Base-by-base conservation (phyloP, 2,329 filamentous ascomycete species). In the Cladosporium sp. region DNA sequence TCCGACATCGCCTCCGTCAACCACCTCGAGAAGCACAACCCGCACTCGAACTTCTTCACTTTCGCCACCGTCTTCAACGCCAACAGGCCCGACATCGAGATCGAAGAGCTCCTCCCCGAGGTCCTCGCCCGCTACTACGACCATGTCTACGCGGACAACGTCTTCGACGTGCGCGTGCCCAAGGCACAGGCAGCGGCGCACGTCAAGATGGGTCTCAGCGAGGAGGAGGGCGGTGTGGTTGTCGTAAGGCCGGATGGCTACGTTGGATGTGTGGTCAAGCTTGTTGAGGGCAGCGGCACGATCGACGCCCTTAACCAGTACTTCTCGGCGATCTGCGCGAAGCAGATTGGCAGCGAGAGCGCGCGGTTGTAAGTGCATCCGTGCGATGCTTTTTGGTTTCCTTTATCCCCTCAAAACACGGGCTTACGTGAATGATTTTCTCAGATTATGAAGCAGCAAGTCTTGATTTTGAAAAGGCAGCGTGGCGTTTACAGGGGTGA, bases 181-280 rank as follows among this genome's bases (percentile, higher is more conserved):
- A 82, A 89, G 23, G 89, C 91, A 1, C 84, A 83, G 70, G 92
- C 89, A 5, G 84, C 91, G 2, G 92, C 92, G 5, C 93, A 97
- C 77, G 88, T 89, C 49, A 97, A 96, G 84, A 90, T 96, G 84
- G 93, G 93, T 0, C 77, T 97, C 28, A 85, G 90, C 69, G 82
- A 89, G 73, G 87, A 91, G 67, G 84, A 81, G 67, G 92, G 92
- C 13, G 92, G 90, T 65, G 86, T 97, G 1, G 89, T 96, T 1
- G 90, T 97, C 11, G 91, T 96, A 8, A 82, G 93, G 53, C 93
- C 93, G 0, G 93, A 97, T 76, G 92, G 92, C 8, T 95, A 97
- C 76, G 89, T 97, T 30, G 91, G 90, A 25, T 85, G 91, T 67
- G 90, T 93, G 4, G 86, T 91, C 13, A 84, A 84, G 71, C 80